These are phyloP conservation scores for Aspergillus ibericus DNA, from an alignment of 2,329 filamentous ascomycete genomes.

Conservation along the genomic window DNA sequence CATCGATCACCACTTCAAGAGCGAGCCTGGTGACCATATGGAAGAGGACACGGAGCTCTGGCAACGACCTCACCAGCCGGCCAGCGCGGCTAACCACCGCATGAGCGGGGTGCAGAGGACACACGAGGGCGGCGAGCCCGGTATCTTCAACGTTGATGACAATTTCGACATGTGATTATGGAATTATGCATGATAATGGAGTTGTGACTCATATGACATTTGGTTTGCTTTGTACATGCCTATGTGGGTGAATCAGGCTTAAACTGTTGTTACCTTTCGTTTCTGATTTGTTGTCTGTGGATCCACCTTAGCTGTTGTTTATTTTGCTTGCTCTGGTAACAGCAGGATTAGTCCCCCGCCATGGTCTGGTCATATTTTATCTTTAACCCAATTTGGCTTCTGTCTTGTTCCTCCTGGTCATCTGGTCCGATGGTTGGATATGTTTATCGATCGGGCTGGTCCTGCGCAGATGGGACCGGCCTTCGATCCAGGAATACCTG, in stretches of 20 bases:
- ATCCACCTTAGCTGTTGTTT: slow-evolving; percentile 7
- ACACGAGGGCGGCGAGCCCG: slow-evolving; percentile 38
- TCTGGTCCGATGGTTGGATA: slow-evolving; percentile 11
- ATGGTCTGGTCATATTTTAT: background rate
- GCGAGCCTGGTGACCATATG: slow-evolving; percentile 40
- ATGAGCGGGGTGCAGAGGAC: slow-evolving; percentile 48
- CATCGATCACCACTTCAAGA: slow-evolving; percentile 63
- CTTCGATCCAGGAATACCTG: background rate
- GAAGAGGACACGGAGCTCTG: slow-evolving; percentile 41
- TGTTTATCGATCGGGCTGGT: slow-evolving; percentile 3
- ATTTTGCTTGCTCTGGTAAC: slow-evolving; percentile 4
- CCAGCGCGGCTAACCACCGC: slow-evolving; percentile 38
- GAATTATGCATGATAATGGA: slow-evolving; percentile 39
- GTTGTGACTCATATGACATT: slow-evolving; percentile 35
- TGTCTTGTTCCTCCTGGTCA: slow-evolving; percentile 11
- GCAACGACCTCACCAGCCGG: slow-evolving; percentile 35
- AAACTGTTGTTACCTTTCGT: slow-evolving; percentile 20
- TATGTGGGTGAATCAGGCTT: slow-evolving; percentile 21
- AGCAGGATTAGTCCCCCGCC: slow-evolving; percentile 1
- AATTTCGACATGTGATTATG: slow-evolving; percentile 48
- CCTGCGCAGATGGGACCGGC: slow-evolving; percentile 1
- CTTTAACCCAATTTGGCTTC: background rate
- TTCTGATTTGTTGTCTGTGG: slow-evolving; percentile 1
- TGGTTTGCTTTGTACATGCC: slow-evolving; percentile 32
- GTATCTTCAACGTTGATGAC: slow-evolving; percentile 47